Conservation (phyloP, 306 rosid species). For the Ormosia emarginata region DNA sequence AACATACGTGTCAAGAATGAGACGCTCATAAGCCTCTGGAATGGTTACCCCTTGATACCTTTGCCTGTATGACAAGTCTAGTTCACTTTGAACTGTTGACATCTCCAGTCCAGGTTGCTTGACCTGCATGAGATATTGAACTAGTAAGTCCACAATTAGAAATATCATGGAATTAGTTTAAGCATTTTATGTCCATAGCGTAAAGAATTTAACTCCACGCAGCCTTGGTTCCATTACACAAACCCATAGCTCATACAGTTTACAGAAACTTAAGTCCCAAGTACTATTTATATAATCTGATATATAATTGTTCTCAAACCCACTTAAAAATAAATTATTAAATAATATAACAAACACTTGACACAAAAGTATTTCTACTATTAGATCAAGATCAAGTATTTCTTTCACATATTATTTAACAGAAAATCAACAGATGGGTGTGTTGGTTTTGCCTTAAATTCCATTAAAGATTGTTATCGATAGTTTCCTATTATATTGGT, state of each 20-base stretch:
- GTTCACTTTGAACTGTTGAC: conserved; percentile 74
- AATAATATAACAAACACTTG: not conserved
- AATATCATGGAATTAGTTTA: not conserved
- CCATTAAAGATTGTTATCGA: too few relatives aligned
- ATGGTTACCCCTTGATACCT: conserved; percentile 72
- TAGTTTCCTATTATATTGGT: too few relatives aligned
- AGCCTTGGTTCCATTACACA: not conserved
- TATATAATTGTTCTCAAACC: not conserved
- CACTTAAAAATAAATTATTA: not conserved
- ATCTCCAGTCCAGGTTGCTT: conserved; percentile 87
- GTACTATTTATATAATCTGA: not conserved
- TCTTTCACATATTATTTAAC: not conserved
- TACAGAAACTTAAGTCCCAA: not conserved
- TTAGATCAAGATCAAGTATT: not conserved
- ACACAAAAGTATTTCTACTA: not conserved
- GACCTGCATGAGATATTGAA: conserved; percentile 49
- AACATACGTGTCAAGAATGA: conserved; percentile 80
- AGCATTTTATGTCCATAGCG: conserved; percentile 4
- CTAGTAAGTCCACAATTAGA: not conserved
- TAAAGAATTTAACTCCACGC: not conserved
- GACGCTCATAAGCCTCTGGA: conserved; percentile 86
- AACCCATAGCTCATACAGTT: not conserved
- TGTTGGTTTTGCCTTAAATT: too few relatives aligned
- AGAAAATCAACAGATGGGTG: not conserved
- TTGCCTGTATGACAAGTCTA: conserved; percentile 77